phyloP scores from a whole-genome alignment of 495 filamentous ascomycete species.

The Evernia prunastri region DNA sequence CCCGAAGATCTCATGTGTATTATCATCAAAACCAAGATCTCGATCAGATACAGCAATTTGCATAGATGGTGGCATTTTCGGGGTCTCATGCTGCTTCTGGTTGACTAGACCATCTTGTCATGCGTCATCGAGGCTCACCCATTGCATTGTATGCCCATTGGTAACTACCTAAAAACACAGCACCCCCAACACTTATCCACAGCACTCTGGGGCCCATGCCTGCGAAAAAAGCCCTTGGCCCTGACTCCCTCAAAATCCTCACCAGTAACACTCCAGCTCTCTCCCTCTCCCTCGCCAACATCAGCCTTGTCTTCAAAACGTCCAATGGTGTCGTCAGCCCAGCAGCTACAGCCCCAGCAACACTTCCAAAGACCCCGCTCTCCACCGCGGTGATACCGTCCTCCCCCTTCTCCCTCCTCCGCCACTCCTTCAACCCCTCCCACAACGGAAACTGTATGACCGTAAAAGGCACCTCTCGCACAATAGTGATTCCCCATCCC shows the following conservation, averaged over 20 bases:
- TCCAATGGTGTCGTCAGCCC: slow-evolving; percentile 89
- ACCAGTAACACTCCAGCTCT: slow-evolving; percentile 52
- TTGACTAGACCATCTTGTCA: background rate
- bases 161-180: slow-evolving; percentile 93
- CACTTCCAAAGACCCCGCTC: slow-evolving; percentile 77
- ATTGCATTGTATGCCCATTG: slow-evolving; percentile 79
- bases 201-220: slow-evolving; percentile 83
- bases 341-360: slow-evolving; percentile 80
- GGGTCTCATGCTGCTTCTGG: background rate
- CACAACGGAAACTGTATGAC: slow-evolving; percentile 95
- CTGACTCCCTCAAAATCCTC: slow-evolving; percentile 62
- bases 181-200: slow-evolving; percentile 92
- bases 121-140: slow-evolving; percentile 23
- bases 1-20: background rate
- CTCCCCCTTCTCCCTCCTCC: slow-evolving; percentile 18
- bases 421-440: slow-evolving; percentile 74
- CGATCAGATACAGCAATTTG: background rate
- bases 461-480: slow-evolving; percentile 95
- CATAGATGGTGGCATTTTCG: background rate
- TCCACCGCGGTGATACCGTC: slow-evolving; percentile 59
- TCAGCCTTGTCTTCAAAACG: slow-evolving; percentile 93
- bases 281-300: slow-evolving; percentile 64
- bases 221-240: slow-evolving; percentile 72
- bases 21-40: background rate
- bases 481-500: slow-evolving; percentile 83